Evolutionary conservation across 805 yeast genomes (phyloP).

Genomic region (Barnettozyma botsteinii): DNA sequence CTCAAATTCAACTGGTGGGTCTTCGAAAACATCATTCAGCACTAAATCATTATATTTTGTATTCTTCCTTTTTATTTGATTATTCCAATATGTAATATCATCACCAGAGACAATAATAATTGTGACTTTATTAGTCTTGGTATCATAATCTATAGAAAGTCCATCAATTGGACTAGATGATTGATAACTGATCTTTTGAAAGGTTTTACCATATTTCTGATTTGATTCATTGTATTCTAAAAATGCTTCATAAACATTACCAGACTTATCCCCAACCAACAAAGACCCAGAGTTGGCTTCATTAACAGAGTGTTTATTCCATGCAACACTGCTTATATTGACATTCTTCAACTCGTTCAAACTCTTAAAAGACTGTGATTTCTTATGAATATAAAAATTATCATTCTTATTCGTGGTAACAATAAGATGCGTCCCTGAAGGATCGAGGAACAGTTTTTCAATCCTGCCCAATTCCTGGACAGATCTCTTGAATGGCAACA

Average conservation of each 20-base stretch:
- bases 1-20: slow-evolving; percentile 31
- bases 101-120: slow-evolving; percentile 26
- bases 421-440: slow-evolving; percentile 46
- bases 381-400: slow-evolving; percentile 42
- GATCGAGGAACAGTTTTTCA: slow-evolving; percentile 40
- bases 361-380: slow-evolving; percentile 34
- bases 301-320: slow-evolving; percentile 32
- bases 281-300: slow-evolving; percentile 39
- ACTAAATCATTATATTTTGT: slow-evolving; percentile 20
- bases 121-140: slow-evolving; percentile 8
- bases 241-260: slow-evolving; percentile 41
- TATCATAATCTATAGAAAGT: slow-evolving; percentile 14
- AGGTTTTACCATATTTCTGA: slow-evolving; percentile 38
- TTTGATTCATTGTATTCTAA: slow-evolving; percentile 34
- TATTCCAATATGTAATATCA: slow-evolving; percentile 27
- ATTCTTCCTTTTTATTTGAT: slow-evolving; percentile 14
- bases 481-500: slow-evolving; percentile 28
- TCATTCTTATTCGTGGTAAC: slow-evolving; percentile 42
- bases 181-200: slow-evolving; percentile 34
- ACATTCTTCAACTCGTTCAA: slow-evolving; percentile 43
- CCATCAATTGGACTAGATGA: slow-evolving; percentile 24
- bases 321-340: slow-evolving; percentile 37
- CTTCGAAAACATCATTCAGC: slow-evolving; percentile 16
- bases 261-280: slow-evolving; percentile 44
- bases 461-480: slow-evolving; percentile 26